Conservation (phyloP, 805 yeast genomes). For the Yarrowia sp. region DNA sequence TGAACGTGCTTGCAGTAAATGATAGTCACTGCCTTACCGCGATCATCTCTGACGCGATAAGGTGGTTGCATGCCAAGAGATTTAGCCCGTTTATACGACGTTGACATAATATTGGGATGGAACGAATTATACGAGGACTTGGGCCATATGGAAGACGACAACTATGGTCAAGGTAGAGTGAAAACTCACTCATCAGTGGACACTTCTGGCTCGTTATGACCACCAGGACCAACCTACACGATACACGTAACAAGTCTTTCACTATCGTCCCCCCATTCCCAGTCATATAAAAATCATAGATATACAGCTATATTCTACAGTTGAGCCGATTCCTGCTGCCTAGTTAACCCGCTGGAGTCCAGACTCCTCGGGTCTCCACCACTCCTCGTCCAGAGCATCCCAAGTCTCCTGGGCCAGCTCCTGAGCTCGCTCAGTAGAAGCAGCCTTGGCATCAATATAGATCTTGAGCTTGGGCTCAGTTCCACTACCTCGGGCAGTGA, state of each 20-base stretch:
- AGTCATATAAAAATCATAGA: neutral
- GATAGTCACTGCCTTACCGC: neutral
- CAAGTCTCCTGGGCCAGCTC: constrained; percentile 69
- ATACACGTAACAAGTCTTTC: too few species aligned
- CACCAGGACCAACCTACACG: too few species aligned
- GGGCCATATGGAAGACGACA: too few species aligned
- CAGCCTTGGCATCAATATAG: constrained; percentile 78
- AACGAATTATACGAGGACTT: too few species aligned
- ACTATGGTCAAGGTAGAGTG: too few species aligned
- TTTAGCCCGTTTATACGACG: neutral
- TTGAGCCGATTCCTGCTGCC: neutral
- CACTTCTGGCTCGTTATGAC: too few species aligned
- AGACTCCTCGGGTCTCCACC: constrained; percentile 71
- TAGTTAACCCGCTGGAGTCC: constrained; percentile 49
- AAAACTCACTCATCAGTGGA: too few species aligned
- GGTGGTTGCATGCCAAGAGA: constrained; percentile 2
- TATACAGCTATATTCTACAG: neutral
- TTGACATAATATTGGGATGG: constrained; percentile 6
- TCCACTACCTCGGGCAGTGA: constrained; percentile 93
- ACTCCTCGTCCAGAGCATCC: constrained; percentile 66
- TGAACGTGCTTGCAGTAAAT: too few species aligned
- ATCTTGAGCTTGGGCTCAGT: constrained; percentile 95
- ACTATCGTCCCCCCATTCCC: too few species aligned
- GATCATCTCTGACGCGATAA: neutral
- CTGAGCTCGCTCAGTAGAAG: constrained; percentile 57